Evolutionary conservation across 1,284 basidiomycete genomes (phyloP), one percentile per base, ranked within the genome.

Genomic region (Apiotrichum porosum): DNA sequence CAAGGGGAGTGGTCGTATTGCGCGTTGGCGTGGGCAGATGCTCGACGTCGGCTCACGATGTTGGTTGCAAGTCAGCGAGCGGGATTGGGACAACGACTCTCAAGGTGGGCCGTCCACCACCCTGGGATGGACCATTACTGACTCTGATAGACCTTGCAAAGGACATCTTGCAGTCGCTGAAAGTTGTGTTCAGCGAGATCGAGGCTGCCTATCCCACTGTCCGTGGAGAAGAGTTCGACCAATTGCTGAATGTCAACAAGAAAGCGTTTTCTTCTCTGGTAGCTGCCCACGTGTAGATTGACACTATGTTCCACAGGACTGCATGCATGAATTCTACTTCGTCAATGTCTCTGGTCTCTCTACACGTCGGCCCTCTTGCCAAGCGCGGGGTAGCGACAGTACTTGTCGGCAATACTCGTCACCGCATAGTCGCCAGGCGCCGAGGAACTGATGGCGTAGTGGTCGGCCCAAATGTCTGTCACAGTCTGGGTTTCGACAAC

Each of bases 371-470:
- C 46, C 18, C 44, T 35, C 22, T 34, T 47, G 18, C 48, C 39
- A 33, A 69, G 50, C n/a, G 79, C 80, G 22, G 87, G 87, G 72
- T 87, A 90, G 52, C 85, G 79, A 73, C 91, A 94, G 66, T 81
- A 87, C 37, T 79, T 79, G 70, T 94, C 90, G 18, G 85, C 81
- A 46, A 94, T 84, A 47, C 84, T 89, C 6, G 88, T 89, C n/a
- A 97, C 86, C 13, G 48, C 47, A 23, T 56, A 74, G 77, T 51
- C 68, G 82, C 91, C 91, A 78, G 94, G 89, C 42, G 88, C 73
- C 4, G 88, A 84, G 9, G 89, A 90, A 66, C 83, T 89, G 56
- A 97, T 85, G 4, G 88, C 87, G 69, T 94, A 95, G 62, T 83
- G 82, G 17, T 83, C 77, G 9, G 81, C 80, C 56, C 79, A 79